These are phyloP conservation scores for Irpex sp. DNA, from an alignment of 1,284 basidiomycete species.

Conservation along the genomic window DNA sequence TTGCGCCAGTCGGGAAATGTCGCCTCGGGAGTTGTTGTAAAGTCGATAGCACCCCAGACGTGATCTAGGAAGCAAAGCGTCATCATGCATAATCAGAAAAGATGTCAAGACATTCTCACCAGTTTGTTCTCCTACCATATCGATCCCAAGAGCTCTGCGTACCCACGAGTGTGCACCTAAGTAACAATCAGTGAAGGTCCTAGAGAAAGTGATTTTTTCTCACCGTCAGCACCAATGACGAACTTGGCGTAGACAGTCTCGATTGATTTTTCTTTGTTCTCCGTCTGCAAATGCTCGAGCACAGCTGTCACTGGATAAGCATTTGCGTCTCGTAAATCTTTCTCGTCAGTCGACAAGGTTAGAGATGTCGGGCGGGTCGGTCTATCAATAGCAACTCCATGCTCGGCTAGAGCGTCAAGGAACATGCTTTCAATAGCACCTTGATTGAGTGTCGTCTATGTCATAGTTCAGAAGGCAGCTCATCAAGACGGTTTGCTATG, in stretches of 20 bases:
- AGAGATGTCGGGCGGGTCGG: slow-evolving; percentile 60
- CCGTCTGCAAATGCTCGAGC: slow-evolving; percentile 37
- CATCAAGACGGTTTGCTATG: background rate
- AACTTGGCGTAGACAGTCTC: slow-evolving; percentile 62
- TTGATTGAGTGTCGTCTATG: slow-evolving; percentile 10
- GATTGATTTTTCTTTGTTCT: slow-evolving; percentile 32
- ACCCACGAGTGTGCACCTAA: slow-evolving; percentile 83
- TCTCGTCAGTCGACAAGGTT: slow-evolving; percentile 50
- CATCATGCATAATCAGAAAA: slow-evolving; percentile 13
- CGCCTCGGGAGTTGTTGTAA: slow-evolving; percentile 62
- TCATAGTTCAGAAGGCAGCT: background rate
- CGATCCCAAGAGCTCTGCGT: slow-evolving; percentile 67
- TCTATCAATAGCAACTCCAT: slow-evolving; percentile 62
- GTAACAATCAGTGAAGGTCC: slow-evolving; percentile 27
- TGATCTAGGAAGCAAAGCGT: slow-evolving; percentile 49
- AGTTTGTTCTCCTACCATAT: slow-evolving; percentile 83
- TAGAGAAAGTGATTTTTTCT: slow-evolving; percentile 24
- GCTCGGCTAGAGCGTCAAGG: slow-evolving; percentile 59
- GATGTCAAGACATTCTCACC: slow-evolving; percentile 35
- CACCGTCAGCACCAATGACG: slow-evolving; percentile 60
- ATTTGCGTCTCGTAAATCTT: slow-evolving; percentile 44
- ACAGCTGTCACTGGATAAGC: slow-evolving; percentile 67
- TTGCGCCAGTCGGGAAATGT: slow-evolving; percentile 87
- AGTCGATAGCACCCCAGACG: slow-evolving; percentile 84
- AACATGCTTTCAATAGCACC: slow-evolving; percentile 66